Evolutionary conservation across 441 rosid genomes (phyloP).

Genomic region (Macaranga tanarius): DNA sequence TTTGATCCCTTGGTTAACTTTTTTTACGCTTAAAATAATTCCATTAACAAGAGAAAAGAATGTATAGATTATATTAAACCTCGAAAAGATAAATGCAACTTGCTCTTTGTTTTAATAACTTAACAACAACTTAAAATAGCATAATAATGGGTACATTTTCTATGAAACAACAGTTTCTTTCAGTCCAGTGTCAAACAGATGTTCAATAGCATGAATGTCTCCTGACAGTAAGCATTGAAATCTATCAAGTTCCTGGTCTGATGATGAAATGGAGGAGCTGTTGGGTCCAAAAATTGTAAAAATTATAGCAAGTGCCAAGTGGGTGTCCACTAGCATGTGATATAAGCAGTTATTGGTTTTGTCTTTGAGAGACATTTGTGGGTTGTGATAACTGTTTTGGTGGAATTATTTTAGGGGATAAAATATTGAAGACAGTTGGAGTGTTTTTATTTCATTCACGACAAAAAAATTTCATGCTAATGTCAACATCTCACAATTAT

Average conservation of each 20-base stretch:
- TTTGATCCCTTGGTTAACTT: no score
- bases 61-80: no score
- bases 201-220: not conserved
- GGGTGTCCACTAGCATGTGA: slow-evolving; percentile 2
- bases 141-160: no score
- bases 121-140: no score
- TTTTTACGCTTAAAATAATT: no score
- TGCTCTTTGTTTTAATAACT: no score
- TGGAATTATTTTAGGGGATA: no score
- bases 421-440: not conserved
- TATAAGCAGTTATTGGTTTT: not conserved
- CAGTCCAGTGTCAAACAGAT: no score
- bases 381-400: no score
- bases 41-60: no score
- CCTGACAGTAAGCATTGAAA: not conserved
- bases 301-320: not conserved
- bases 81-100: no score
- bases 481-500: not conserved
- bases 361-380: not conserved
- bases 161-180: no score
- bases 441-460: not conserved
- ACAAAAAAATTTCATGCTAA: not conserved
- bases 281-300: not conserved
- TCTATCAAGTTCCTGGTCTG: not conserved
- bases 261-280: not conserved